phyloP scores from a whole-genome alignment of 805 yeast species.

The Wickerhamiella occidentalis region DNA sequence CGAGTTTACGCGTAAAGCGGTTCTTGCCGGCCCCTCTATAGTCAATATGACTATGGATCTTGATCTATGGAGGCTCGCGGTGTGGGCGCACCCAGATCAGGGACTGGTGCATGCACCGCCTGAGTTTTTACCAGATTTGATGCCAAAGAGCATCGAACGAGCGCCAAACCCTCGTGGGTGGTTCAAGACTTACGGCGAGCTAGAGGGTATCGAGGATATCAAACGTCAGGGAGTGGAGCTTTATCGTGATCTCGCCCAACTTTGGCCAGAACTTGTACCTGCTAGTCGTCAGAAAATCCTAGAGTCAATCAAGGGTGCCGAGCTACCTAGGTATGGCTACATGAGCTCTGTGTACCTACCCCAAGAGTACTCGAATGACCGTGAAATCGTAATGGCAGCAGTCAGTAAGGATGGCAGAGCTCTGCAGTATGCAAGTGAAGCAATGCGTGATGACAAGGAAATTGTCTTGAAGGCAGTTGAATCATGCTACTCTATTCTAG shows the following conservation, averaged over 20 bases:
- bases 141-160: not conserved
- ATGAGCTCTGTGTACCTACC: not conserved
- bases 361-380: not conserved
- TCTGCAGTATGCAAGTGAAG: not conserved
- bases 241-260: not conserved
- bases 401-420: not conserved
- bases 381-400: constrained; percentile 1
- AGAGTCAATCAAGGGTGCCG: not conserved
- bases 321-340: not conserved
- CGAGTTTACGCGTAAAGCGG: not conserved
- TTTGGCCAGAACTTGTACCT: not conserved
- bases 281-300: not conserved
- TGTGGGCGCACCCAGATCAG: not conserved
- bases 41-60: not conserved
- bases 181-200: not conserved
- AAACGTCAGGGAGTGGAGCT: not conserved
- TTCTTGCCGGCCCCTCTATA: not conserved
- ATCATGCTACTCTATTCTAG: not conserved
- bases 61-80: not conserved
- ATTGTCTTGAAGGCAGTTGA: not conserved
- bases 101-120: not conserved
- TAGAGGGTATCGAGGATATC: not conserved
- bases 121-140: not conserved
- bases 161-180: not conserved
- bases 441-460: not conserved